Evolutionary conservation across 768 basidiomycete species (phyloP).

Genomic region (Leccinum arenicola): DNA sequence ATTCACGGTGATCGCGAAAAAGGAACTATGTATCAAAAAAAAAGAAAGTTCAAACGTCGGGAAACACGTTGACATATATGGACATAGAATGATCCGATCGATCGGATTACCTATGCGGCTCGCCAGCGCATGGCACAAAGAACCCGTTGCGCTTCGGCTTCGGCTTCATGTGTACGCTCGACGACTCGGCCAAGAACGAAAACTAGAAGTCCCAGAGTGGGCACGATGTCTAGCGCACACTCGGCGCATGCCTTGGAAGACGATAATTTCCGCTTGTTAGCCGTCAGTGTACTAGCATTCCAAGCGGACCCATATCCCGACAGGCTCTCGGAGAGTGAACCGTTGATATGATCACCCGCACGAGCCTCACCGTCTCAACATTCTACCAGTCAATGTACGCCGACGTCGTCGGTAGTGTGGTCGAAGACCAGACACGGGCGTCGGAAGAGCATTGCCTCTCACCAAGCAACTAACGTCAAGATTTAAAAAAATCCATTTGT

Average conservation of each 20-base stretch:
- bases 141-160: neutral
- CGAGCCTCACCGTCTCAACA: neutral
- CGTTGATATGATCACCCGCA: constrained; percentile 1
- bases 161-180: neutral
- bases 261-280: constrained; percentile 4
- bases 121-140: neutral
- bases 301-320: neutral
- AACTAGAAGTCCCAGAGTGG: neutral
- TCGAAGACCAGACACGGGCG: neutral
- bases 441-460: neutral
- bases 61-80: neutral
- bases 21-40: neutral
- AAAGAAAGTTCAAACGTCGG: neutral
- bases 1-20: neutral
- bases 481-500: neutral
- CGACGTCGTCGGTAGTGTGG: constrained; percentile 1
- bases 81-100: neutral
- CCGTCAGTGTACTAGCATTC: constrained; percentile 1
- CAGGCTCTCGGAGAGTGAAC: neutral
- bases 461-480: neutral
- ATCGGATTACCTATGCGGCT: constrained; percentile 6
- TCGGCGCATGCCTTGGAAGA: neutral
- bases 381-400: neutral
- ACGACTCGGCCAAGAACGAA: neutral
- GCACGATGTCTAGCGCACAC: neutral